Evolutionary conservation across 352 stramenopile species (phyloP).

Genomic region (Globisporangium cederbergense): DNA sequence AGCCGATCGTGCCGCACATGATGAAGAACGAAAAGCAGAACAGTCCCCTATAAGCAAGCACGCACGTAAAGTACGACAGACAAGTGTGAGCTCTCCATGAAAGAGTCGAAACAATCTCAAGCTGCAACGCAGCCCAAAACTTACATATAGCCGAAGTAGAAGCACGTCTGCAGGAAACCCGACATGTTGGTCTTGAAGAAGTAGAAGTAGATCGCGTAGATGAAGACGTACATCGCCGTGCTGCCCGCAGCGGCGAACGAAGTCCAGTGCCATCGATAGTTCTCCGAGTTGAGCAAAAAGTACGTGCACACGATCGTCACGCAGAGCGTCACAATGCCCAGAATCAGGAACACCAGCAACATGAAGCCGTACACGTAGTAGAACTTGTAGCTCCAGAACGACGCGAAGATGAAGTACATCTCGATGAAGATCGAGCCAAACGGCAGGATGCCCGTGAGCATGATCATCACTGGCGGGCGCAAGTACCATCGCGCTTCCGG

Average conservation of each 20-base stretch:
- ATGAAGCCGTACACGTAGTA: constrained; percentile 99
- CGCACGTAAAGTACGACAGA: neutral
- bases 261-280: constrained; percentile 99
- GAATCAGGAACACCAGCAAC: constrained; percentile 96
- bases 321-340: constrained; percentile 97
- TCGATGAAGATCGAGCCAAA: constrained; percentile 99
- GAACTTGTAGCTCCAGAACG: constrained; percentile 99
- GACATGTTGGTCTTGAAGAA: constrained; percentile 99
- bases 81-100: neutral
- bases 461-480: constrained; percentile 86
- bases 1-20: constrained; percentile 91
- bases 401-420: constrained; percentile 99
- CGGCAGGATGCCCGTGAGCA: constrained; percentile 95
- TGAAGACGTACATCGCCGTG: constrained; percentile 97
- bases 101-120: neutral
- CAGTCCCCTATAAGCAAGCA: constrained; percentile 52
- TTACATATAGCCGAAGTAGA: constrained; percentile 99
- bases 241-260: constrained; percentile 93
- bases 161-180: constrained; percentile 97
- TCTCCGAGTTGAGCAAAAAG: constrained; percentile 98
- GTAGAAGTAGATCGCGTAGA: constrained; percentile 99
- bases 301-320: constrained; percentile 99
- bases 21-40: constrained; percentile 93
- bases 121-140: constrained; percentile 14
- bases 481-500: constrained; percentile 80